Conservation (phyloP, 495 filamentous ascomycete genomes). For the Tuber indicum region DNA sequence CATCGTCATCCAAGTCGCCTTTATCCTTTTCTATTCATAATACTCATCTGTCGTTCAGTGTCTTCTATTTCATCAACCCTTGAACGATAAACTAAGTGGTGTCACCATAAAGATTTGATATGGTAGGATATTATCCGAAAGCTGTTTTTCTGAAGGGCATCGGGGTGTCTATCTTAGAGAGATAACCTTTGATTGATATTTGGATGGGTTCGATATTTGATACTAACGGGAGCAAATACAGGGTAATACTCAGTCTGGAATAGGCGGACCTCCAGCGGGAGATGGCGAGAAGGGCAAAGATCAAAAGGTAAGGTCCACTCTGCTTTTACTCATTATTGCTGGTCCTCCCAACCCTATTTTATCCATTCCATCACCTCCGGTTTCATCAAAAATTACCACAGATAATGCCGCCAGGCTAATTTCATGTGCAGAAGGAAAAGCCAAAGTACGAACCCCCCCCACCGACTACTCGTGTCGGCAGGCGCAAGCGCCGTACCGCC, state of each 20-base stretch:
- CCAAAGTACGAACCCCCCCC: slow-evolving; percentile 98
- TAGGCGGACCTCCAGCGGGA: slow-evolving; percentile 57
- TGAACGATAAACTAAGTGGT: slow-evolving; percentile 11
- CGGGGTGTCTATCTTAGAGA: slow-evolving; percentile 13
- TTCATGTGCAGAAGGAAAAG: slow-evolving; percentile 77
- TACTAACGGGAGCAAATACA: slow-evolving; percentile 41
- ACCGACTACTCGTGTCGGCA: slow-evolving; percentile 94
- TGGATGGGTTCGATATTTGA: slow-evolving; percentile 1
- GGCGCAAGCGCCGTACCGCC: slow-evolving; percentile 84
- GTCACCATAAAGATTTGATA: slow-evolving; percentile 12
- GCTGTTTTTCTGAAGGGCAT: slow-evolving; percentile 5
- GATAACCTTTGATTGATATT: slow-evolving; percentile 9
- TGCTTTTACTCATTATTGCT: slow-evolving; percentile 4
- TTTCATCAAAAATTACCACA: slow-evolving; percentile 25
- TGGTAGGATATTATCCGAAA: slow-evolving; percentile 19
- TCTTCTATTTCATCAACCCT: slow-evolving; percentile 9
- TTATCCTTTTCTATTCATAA: slow-evolving; percentile 18
- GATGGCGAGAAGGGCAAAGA: slow-evolving; percentile 85
- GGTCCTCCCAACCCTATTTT: slow-evolving; percentile 10
- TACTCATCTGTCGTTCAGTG: slow-evolving; percentile 32
- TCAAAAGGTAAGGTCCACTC: slow-evolving; percentile 65
- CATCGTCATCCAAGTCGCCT: slow-evolving; percentile 24
- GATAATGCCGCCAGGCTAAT: slow-evolving; percentile 15
- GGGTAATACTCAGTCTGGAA: slow-evolving; percentile 84
- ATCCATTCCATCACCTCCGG: background rate